Evolutionary conservation across 2,329 filamentous ascomycete genomes (phyloP).

Genomic region (Colletotrichum lupini): DNA sequence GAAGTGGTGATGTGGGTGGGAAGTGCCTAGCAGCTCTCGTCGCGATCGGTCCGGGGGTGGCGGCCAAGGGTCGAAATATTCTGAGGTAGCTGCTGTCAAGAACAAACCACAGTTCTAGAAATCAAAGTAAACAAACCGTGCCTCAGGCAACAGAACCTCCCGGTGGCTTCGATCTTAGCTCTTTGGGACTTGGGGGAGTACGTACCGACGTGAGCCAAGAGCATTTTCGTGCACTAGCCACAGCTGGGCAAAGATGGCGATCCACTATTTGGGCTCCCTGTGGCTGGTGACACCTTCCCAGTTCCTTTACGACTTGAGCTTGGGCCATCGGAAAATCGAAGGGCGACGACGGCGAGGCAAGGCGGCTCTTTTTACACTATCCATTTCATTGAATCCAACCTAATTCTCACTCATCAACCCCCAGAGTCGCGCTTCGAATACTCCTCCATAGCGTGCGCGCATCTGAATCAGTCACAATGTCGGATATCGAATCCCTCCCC

Average conservation of each 20-base stretch:
- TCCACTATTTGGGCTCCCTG: background rate
- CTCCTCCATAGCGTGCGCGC: background rate
- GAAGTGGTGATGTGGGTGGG: constrained; percentile 1
- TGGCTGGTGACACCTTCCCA: constrained; percentile 10
- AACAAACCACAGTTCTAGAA: background rate
- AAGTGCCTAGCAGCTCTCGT: background rate
- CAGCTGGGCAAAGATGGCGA: background rate
- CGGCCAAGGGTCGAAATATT: constrained; percentile 12
- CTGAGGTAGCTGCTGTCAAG: background rate
- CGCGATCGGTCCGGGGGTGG: constrained; percentile 7
- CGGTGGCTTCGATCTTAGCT: background rate
- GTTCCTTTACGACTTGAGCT: constrained; percentile 15
- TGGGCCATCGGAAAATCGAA: constrained; percentile 34
- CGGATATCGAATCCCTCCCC: constrained; percentile 57
- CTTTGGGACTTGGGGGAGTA: background rate
- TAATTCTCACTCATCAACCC: background rate
- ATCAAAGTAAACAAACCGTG: constrained; percentile 36
- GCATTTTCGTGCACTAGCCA: background rate
- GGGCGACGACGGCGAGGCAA: constrained; percentile 2
- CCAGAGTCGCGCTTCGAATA: background rate
- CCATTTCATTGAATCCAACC: background rate
- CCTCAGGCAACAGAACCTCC: constrained; percentile 31
- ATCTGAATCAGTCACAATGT: constrained; percentile 47
- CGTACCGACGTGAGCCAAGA: background rate
- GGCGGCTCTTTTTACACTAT: background rate